These are phyloP conservation scores for Podaxis pistillaris DNA, from an alignment of 768 basidiomycete genomes.

Conservation along the genomic window DNA sequence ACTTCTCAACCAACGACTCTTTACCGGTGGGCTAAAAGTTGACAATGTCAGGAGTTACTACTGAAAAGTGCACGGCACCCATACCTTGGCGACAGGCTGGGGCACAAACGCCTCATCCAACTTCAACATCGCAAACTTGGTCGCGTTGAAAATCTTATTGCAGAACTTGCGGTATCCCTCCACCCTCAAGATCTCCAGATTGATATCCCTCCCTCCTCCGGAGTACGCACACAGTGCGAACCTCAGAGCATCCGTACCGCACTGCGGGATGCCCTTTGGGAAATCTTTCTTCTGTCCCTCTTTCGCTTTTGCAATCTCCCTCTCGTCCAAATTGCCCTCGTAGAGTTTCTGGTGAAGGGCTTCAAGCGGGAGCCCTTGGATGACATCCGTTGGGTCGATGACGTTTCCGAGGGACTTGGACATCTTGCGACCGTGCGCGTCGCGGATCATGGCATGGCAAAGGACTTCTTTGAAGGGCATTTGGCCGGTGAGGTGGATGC, in stretches of 20 bases:
- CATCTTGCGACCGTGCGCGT: slow-evolving; percentile 99
- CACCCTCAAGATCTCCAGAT: slow-evolving; percentile 91
- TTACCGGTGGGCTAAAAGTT: slow-evolving; percentile 72
- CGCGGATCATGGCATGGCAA: slow-evolving; percentile 98
- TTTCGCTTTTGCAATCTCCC: slow-evolving; percentile 88
- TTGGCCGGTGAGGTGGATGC: slow-evolving; percentile 81
- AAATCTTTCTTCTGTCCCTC: slow-evolving; percentile 98
- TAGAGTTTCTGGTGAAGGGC: slow-evolving; percentile 80
- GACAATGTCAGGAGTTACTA: slow-evolving; percentile 13
- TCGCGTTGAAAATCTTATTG: slow-evolving; percentile 99
- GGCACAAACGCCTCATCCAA: slow-evolving; percentile 84
- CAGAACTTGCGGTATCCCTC: slow-evolving; percentile 99
- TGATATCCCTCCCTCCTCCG: slow-evolving; percentile 93
- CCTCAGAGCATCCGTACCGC: slow-evolving; percentile 93
- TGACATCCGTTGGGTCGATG: slow-evolving; percentile 94
- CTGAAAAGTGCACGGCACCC: neutral
- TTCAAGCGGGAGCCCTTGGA: slow-evolving; percentile 79
- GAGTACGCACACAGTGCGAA: slow-evolving; percentile 96
- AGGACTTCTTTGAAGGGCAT: slow-evolving; percentile 95
- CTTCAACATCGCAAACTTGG: slow-evolving; percentile 99
- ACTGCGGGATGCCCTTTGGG: slow-evolving; percentile 98
- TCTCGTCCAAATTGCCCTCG: slow-evolving; percentile 91
- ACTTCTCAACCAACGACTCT: slow-evolving; percentile 89
- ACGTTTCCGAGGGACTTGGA: slow-evolving; percentile 98
- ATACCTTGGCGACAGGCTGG: slow-evolving; percentile 62